A percentile compares a stretch with the other conserved stretches of the same genome.
These are phyloP conservation scores for Mortierella sp. DNA, from an alignment of 371 early-diverging fungal species.

Conservation along the genomic window DNA sequence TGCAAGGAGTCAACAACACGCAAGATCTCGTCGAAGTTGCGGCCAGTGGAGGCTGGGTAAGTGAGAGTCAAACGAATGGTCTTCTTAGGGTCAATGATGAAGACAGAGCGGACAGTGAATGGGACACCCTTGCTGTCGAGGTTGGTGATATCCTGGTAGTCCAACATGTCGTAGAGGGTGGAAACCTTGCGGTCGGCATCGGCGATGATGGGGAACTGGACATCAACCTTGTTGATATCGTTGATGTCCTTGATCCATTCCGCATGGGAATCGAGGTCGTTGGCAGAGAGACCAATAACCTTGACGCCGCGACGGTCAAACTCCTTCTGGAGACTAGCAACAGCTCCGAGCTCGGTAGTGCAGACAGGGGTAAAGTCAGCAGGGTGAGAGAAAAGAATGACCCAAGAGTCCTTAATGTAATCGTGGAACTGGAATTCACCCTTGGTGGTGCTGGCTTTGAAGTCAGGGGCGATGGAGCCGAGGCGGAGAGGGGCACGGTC, in stretches of 20 bases:
- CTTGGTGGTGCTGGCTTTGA: conserved; percentile 87
- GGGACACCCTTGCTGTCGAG: conserved; percentile 90
- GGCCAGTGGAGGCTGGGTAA: conserved; percentile 93
- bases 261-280: conserved; percentile 84
- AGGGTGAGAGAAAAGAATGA: conserved; percentile 94
- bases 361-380: conserved; percentile 97
- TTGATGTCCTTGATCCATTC: conserved; percentile 94
- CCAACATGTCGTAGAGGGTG: conserved; percentile 94
- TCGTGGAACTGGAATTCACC: conserved; percentile 93
- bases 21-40: conserved; percentile 96
- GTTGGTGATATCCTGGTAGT: conserved; percentile 92
- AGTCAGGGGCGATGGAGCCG: conserved; percentile 70
- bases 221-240: conserved; percentile 80
- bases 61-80: conserved; percentile 88
- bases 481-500: conserved; percentile 56
- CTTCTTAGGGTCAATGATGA: conserved; percentile 94
- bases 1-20: conserved; percentile 94
- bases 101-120: conserved; percentile 95
- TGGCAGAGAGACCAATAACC: conserved; percentile 93
- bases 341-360: conserved; percentile 95
- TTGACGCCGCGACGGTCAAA: conserved; percentile 88
- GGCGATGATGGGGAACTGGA: conserved; percentile 95
- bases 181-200: conserved; percentile 88
- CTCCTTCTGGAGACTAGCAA: conserved; percentile 83
- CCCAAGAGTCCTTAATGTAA: conserved; percentile 90